These are phyloP conservation scores for Stephania japonica DNA, from an alignment of 164 flowering plant species.

Conservation along the genomic window DNA sequence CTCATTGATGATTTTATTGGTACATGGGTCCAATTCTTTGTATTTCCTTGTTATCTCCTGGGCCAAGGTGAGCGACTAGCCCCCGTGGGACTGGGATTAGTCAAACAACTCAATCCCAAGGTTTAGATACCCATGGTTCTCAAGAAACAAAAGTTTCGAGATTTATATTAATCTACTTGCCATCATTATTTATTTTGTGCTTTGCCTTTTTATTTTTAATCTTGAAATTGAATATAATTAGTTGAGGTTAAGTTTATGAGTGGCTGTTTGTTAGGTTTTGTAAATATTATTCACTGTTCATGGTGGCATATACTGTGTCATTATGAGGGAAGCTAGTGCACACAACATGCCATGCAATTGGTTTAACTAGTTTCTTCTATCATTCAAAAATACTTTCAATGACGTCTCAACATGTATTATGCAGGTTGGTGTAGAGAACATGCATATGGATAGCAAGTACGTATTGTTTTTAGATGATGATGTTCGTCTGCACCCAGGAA, in stretches of 20 bases:
- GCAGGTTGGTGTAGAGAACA: conserved; percentile 81
- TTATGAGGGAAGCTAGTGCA: neutral
- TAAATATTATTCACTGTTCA: too few relatives aligned
- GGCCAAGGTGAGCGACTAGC: too few relatives aligned
- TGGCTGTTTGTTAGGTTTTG: too few relatives aligned
- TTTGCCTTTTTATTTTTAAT: too few relatives aligned
- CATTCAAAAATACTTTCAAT: neutral
- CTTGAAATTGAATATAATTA: neutral
- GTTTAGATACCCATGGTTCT: too few relatives aligned
- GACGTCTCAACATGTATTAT: neutral
- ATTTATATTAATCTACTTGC: neutral
- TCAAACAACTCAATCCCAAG: too few relatives aligned
- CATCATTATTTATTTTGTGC: neutral
- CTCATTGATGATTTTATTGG: neutral
- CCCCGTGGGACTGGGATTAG: too few relatives aligned
- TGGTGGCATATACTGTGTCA: too few relatives aligned
- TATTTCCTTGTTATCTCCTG: too few relatives aligned
- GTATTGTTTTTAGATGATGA: conserved; percentile 94
- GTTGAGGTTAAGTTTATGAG: neutral
- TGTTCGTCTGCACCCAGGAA: conserved; percentile 93
- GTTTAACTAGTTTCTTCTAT: neutral
- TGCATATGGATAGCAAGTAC: conserved; percentile 92
- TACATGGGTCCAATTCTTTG: neutral
- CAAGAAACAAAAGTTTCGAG: too few relatives aligned
- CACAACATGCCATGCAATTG: neutral